Base-by-base conservation (phyloP, 148 eudicot species). In the Fagopyrum esculentum region DNA sequence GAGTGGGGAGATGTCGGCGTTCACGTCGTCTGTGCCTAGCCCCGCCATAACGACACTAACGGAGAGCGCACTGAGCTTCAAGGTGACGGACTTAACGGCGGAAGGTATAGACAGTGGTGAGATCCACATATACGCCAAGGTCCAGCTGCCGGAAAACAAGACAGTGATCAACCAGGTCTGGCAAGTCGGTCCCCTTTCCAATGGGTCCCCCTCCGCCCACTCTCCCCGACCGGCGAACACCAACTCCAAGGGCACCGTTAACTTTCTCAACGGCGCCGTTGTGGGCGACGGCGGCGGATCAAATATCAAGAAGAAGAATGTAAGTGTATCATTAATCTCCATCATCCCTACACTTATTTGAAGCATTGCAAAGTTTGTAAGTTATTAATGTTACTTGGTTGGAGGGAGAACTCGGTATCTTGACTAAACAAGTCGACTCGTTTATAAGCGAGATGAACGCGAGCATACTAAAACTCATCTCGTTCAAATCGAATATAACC, bases 111-210 rank as follows among this genome's bases (percentile, higher is more conserved):
- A 35, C 2, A 46, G 54, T 0, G 77, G 49, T 9, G 76, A 80
- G 77, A 85, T 92, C 80, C 82, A 84, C 26, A 90, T 95, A 22
- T 83, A 75, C 69, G 98, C 92, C 8, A 93, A 91, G n/a, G 75
- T 93, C 57, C 78, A 29, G 57, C 85, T 90, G 56, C 94, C 98
- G 13, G 40, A 35, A 35, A 35, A 35, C 40, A 16, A 44, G 4
- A 89, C 94, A 1, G 80, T 17, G 9, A 83, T 91, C 47, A 88
- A 83, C n/a, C 98, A 93, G 73, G 91, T 91, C 0, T 93, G 98
- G 98, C 98, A 93, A 69, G 80, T 56, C 55, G 98, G 98, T 4
- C 85, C 83, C 9, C 74, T 85, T 10, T 51, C 73, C 9, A 56
- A 82, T 0, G 85, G 80, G 6, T 15, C 0, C 2, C 88, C 86